These are phyloP conservation scores for Clitopilus passeckerianus DNA, from an alignment of 768 basidiomycete genomes.

Conservation along the genomic window DNA sequence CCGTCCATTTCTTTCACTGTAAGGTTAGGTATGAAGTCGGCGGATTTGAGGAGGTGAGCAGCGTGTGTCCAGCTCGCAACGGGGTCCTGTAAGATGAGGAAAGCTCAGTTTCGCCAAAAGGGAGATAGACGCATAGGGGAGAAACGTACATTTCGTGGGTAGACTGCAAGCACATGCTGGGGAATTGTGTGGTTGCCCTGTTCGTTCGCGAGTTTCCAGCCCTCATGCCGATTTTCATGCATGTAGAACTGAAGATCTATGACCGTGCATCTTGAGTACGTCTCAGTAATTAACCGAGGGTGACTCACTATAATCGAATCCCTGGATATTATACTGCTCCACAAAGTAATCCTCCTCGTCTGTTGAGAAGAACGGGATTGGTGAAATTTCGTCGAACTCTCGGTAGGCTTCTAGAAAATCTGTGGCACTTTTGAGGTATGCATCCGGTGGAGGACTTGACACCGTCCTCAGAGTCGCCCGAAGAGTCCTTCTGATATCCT, in stretches of 20 bases:
- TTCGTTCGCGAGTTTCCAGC: constrained; percentile 32
- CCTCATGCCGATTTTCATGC: constrained; percentile 33
- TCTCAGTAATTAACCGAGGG: constrained; percentile 24
- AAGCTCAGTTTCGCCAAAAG: neutral
- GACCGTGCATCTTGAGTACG: constrained; percentile 22
- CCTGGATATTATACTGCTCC: constrained; percentile 51
- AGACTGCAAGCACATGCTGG: constrained; percentile 38
- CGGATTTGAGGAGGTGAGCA: constrained; percentile 28
- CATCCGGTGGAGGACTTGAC: constrained; percentile 49
- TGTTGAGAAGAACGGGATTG: constrained; percentile 52
- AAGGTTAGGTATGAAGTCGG: constrained; percentile 30
- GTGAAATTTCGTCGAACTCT: constrained; percentile 47
- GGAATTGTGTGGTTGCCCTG: constrained; percentile 43
- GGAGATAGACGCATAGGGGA: neutral
- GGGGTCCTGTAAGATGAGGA: constrained; percentile 34
- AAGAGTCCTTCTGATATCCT: constrained; percentile 50
- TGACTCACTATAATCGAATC: constrained; percentile 56
- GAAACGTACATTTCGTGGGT: constrained; percentile 29
- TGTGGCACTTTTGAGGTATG: constrained; percentile 43
- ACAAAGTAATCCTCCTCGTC: constrained; percentile 72
- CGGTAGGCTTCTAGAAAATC: constrained; percentile 53
- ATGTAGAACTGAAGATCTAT: neutral
- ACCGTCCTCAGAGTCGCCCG: constrained; percentile 51
- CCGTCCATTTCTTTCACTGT: constrained; percentile 43
- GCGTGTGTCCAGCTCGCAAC: constrained; percentile 39